A percentile compares a stretch with the other conserved stretches of the same genome.
Evolutionary conservation across 1,139 yeast genomes (phyloP).

Genomic region (Hansenula sp.): DNA sequence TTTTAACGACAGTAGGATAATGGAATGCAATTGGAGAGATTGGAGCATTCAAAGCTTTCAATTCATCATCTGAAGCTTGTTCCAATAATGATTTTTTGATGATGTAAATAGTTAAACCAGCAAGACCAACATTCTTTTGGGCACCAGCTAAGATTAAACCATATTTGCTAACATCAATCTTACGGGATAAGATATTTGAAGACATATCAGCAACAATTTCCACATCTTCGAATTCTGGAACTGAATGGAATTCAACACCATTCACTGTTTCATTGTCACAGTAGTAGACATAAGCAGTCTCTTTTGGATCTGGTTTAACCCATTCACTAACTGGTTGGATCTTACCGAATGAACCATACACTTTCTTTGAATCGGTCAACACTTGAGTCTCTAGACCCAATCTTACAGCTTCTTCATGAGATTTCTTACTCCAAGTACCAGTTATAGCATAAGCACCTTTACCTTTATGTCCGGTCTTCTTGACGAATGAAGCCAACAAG

Average conservation of each 20-base stretch:
- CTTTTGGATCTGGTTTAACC: constrained; percentile 41
- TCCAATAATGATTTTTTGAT: constrained; percentile 75
- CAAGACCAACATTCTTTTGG: constrained; percentile 94
- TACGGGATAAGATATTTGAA: constrained; percentile 81
- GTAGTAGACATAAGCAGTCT: constrained; percentile 78
- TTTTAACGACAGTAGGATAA: constrained; percentile 78
- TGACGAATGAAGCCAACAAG: constrained; percentile 69
- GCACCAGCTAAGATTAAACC: constrained; percentile 96
- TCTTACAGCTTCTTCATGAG: constrained; percentile 80
- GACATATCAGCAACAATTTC: constrained; percentile 94
- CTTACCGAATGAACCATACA: constrained; percentile 52
- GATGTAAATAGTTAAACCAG: constrained; percentile 89
- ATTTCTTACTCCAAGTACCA: constrained; percentile 90
- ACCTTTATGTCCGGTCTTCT: constrained; percentile 65
- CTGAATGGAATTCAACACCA: constrained; percentile 76
- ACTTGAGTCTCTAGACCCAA: constrained; percentile 74
- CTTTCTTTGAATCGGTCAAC: constrained; percentile 59
- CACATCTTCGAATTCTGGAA: constrained; percentile 52
- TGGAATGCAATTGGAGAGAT: constrained; percentile 85
- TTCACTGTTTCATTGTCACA: constrained; percentile 97
- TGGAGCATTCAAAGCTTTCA: constrained; percentile 58
- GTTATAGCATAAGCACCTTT: constrained; percentile 86
- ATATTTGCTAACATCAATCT: constrained; percentile 74
- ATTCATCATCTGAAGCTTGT: constrained; percentile 59
- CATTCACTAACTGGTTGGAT: constrained; percentile 70